Evolutionary conservation across 2,329 filamentous ascomycete species (phyloP), one percentile per base, ranked within the genome.

Genomic region (Microsporum canis): DNA sequence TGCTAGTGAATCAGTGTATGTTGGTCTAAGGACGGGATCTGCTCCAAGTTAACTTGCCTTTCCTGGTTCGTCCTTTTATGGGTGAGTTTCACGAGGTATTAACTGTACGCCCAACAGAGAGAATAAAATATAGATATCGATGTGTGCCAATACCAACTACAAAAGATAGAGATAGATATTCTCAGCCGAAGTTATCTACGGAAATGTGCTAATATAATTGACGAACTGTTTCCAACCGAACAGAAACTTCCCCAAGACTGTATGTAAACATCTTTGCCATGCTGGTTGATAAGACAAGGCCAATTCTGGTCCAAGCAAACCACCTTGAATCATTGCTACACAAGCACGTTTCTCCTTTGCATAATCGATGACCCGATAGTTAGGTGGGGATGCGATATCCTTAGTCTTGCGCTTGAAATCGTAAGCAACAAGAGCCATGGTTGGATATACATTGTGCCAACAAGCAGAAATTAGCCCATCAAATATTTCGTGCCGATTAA

Each of bases 401-500:
- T 62, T 63, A 36, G 61, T 66, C 58, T 64, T 67, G 51, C 63
- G 60, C 36, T 64, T 65, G 53, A 65, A 61, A 27, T 66, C 63
- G 38, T 65, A 67, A 1, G 62, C 66, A 41, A 63, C 7, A 23
- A 67, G 43, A n/a, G 63, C 64, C 60, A 66, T 66, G 51, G 59
- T 66, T 60, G 66, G 66, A 63, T 63, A 67, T 51, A 67, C 61
- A 64, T 66, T 60, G n/a, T 65, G 31, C 65, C 61, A 67, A 63
- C 64, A 67, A 56, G 45, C 51, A 61, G 58, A 61, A 65, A 62
- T 65, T 27, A 67, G 57, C 23, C 53, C 53, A 61, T 67, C 63
- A 55, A 65, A 66, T 43, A 64, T 53, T 45, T 60, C 33, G 33
- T 66, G 27, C 5, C 63, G 60, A 31, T 63, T 60, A n/a, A 66